Base-by-base conservation (phyloP, 2,329 filamentous ascomycete species). In the Plenodomus tracheiphilus region DNA sequence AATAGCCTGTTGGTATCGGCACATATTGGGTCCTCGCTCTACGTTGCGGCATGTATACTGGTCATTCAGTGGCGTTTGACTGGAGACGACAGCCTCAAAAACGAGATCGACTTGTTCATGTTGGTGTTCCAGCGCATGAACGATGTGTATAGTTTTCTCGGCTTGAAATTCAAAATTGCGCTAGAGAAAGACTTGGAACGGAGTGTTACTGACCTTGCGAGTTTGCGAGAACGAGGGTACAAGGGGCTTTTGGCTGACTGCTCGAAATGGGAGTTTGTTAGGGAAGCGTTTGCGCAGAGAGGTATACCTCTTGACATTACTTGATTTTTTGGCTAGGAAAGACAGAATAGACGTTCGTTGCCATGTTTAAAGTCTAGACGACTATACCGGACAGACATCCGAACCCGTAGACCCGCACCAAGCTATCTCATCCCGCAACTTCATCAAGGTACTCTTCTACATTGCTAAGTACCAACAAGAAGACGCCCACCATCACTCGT, bases 401-500 rank as follows among this genome's bases (percentile, higher is more conserved):
- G n/a, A n/a, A n/a, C n/a, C n/a, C n/a, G n/a, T n/a, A n/a, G n/a
- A n/a, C n/a, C n/a, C n/a, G n/a, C n/a, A n/a, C n/a, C n/a, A n/a
- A n/a, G n/a, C n/a, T n/a, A n/a, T n/a, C n/a, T n/a, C n/a, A n/a
- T n/a, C n/a, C n/a, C n/a, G n/a, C n/a, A 25, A 6, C 10, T 10
- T 41, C 51, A 17, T 54, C 21, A 46, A 20, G 3, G 16, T 18
- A 18, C 11, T 22, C 25, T 32, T 10, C 19, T 19, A 13, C 19
- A 19, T 28, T 28, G 4, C 40, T 44, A 18, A 5, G 28, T 38
- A 7, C 48, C 39, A 5, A 59, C 50, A 54, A 66, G 47, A 44
- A 74, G 44, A 38, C 60, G 66, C 6, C 75, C 75, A 11, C 74
- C 75, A 56, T 75, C 69, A 18, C 62, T 63, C 9, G 59, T 58